Percentiles rank a stretch among this genome's conserved stretches.
These are phyloP conservation scores for Kwoniella shandongensis DNA, from an alignment of 768 basidiomycete species.

Conservation along the genomic window DNA sequence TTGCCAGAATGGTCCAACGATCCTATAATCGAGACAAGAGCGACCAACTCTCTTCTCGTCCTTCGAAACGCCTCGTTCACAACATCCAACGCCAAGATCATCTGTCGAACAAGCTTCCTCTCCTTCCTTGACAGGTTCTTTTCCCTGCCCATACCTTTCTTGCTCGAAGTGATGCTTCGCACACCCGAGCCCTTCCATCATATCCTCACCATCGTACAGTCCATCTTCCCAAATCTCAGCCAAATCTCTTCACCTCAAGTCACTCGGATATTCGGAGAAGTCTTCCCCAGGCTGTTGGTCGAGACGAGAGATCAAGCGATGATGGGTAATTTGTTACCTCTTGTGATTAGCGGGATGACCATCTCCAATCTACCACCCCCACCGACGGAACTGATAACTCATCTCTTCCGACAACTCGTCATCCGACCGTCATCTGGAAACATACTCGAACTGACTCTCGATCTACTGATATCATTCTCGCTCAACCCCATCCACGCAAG, in stretches of 20 bases:
- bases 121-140: slow-evolving; percentile 36
- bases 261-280: slow-evolving; percentile 9
- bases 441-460: slow-evolving; percentile 67
- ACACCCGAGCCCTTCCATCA: slow-evolving; percentile 52
- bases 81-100: slow-evolving; percentile 29
- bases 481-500: slow-evolving; percentile 68
- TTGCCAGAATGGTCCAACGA: slow-evolving; percentile 33
- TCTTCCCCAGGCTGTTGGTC: slow-evolving; percentile 37
- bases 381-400: slow-evolving; percentile 31
- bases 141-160: slow-evolving; percentile 16
- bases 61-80: slow-evolving; percentile 71
- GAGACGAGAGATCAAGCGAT: slow-evolving; percentile 43
- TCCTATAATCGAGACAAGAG: slow-evolving; percentile 60
- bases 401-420: slow-evolving; percentile 39
- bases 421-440: slow-evolving; percentile 17
- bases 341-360: slow-evolving; percentile 38
- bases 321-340: slow-evolving; percentile 35
- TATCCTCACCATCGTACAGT: slow-evolving; percentile 51
- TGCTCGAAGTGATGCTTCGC: slow-evolving; percentile 36
- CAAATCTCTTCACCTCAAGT: slow-evolving; percentile 11
- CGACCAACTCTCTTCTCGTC: slow-evolving; percentile 80
- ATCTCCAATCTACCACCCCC: slow-evolving; percentile 24
- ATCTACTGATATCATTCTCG: slow-evolving; percentile 66
- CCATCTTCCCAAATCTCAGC: slow-evolving; percentile 33
- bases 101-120: slow-evolving; percentile 24